These are phyloP conservation scores for Fagus crenata DNA, from an alignment of 306 rosid genomes.

Conservation along the genomic window DNA sequence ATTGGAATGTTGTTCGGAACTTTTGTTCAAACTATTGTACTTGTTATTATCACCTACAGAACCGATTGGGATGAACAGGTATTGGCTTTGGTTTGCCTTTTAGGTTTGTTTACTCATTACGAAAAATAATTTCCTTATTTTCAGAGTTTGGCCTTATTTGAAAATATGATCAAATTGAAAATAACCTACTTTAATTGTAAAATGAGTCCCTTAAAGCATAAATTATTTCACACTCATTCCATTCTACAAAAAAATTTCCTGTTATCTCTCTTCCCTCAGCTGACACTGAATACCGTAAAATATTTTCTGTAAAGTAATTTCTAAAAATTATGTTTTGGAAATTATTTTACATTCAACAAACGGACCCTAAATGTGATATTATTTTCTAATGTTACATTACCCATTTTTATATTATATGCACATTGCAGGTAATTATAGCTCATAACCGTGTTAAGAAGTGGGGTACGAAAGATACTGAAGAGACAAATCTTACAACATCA, in stretches of 20 bases:
- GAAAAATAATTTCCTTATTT: no score
- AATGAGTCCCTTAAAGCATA: no score
- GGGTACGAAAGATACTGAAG: slow-evolving; percentile 25
- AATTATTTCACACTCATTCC: no score
- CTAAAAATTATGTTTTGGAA: no score
- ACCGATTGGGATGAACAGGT: slow-evolving; percentile 73
- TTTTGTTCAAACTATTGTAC: slow-evolving; percentile 52
- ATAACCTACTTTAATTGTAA: no score
- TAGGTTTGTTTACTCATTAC: background rate
- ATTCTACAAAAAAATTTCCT: no score
- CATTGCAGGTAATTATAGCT: slow-evolving; percentile 26
- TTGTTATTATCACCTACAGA: slow-evolving; percentile 38
- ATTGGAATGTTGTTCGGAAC: slow-evolving; percentile 65
- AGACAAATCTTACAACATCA: background rate
- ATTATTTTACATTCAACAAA: no score
- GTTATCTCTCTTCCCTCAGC: no score
- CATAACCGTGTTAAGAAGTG: slow-evolving; percentile 45
- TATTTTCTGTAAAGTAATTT: no score
- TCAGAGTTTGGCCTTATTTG: no score
- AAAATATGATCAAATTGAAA: background rate
- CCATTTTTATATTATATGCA: background rate
- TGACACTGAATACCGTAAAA: no score
- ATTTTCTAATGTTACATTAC: background rate
- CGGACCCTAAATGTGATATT: no score
- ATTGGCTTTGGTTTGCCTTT: background rate